Evolutionary conservation across 371 early-diverging fungal genomes (phyloP).

Genomic region (Mucor sp.): DNA sequence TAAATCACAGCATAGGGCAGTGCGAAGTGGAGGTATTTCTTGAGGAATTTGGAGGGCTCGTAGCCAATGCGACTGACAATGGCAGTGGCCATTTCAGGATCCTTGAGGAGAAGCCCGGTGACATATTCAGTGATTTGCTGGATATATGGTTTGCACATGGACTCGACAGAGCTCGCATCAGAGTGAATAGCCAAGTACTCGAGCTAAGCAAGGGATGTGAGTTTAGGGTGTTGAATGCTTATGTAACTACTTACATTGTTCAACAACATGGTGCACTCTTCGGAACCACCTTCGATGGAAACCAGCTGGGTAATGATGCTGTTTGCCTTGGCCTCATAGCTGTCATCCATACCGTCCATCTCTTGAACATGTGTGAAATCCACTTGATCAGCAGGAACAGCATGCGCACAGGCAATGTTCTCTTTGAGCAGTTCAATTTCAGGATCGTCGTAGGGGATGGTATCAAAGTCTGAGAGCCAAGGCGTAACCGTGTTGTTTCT

Average conservation of each 20-base stretch:
- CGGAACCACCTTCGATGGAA: background rate
- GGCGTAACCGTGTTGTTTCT: background rate
- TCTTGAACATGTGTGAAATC: background rate
- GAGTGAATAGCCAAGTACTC: background rate
- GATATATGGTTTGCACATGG: background rate
- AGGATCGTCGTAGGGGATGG: background rate
- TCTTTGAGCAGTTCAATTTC: background rate
- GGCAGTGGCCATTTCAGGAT: background rate
- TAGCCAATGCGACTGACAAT: background rate
- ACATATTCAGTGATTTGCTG: background rate
- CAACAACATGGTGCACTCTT: background rate
- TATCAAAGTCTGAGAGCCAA: background rate
- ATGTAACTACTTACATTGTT: background rate
- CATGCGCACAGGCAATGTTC: background rate
- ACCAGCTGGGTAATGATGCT: background rate
- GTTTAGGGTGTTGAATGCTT: too few species aligned
- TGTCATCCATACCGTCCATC: background rate
- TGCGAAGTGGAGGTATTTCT: background rate
- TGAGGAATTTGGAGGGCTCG: background rate
- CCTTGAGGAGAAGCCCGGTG: background rate
- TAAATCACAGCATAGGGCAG: conserved; percentile 10
- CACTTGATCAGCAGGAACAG: background rate
- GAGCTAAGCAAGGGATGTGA: too few species aligned
- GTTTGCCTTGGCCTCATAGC: background rate
- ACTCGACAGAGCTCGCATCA: background rate